A percentile compares a stretch with the other conserved stretches of the same genome.
phyloP scores from a whole-genome alignment of 164 flowering plant genomes.

The Litsea cubeba region DNA sequence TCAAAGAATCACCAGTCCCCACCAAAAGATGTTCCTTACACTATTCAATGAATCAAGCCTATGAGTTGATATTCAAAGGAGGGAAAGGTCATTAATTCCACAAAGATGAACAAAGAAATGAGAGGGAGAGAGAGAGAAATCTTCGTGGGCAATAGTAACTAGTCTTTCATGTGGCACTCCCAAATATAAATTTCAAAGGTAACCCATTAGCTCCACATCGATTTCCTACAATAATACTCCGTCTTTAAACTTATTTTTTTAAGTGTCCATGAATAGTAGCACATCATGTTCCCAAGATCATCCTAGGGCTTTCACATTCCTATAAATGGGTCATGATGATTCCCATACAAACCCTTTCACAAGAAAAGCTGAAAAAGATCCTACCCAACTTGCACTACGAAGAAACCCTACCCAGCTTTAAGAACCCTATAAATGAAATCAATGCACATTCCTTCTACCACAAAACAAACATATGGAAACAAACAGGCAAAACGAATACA shows the following conservation, averaged over 20 bases:
- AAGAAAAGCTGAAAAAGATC: conserved; percentile 6
- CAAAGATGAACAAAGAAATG: not conserved
- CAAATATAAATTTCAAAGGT: conserved; percentile 5
- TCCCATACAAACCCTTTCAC: conserved; percentile 7
- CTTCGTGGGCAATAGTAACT: not conserved
- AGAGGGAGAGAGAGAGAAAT: too few relatives aligned
- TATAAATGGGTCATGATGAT: conserved; percentile 13
- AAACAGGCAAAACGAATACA: not conserved
- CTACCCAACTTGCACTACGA: conserved; percentile 10
- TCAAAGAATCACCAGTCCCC: too few relatives aligned
- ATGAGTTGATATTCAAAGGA: not conserved
- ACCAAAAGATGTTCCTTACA: not conserved
- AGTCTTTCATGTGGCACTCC: conserved; percentile 8
- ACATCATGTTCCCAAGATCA: conserved; percentile 31
- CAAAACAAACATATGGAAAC: conserved; percentile 6
- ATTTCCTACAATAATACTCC: conserved; percentile 15
- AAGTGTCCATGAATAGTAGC: conserved; percentile 12
- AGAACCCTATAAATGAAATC: conserved; percentile 4
- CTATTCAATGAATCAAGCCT: not conserved
- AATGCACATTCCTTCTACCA: conserved; percentile 5
- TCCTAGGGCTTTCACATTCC: conserved; percentile 20
- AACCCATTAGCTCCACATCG: conserved; percentile 17
- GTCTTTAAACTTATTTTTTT: not conserved
- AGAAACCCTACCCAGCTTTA: conserved; percentile 19
- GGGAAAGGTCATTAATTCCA: conserved; percentile 2